phyloP scores from a whole-genome alignment of 306 rosid species.

The Elaeagnus macrophylla region DNA sequence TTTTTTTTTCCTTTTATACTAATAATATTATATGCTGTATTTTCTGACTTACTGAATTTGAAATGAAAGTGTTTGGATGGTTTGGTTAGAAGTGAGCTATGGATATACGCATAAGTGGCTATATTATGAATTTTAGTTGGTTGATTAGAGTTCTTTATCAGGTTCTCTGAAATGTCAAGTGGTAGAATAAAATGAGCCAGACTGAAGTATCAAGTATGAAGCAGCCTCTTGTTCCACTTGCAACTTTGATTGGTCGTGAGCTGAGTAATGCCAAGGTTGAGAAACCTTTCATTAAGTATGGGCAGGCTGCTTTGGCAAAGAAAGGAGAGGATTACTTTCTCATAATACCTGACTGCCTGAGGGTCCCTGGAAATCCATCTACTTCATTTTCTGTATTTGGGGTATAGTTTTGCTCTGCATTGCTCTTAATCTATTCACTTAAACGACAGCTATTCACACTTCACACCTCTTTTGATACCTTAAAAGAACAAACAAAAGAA shows the following conservation, averaged over 20 bases:
- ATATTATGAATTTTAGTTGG: slow-evolving; percentile 6
- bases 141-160: slow-evolving; percentile 18
- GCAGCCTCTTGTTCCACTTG: slow-evolving; percentile 70
- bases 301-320: slow-evolving; percentile 97
- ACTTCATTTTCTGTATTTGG: slow-evolving; percentile 83
- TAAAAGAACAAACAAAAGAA: neutral
- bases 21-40: no score
- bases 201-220: slow-evolving; percentile 48
- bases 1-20: no score
- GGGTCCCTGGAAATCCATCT: slow-evolving; percentile 64
- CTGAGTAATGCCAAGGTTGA: slow-evolving; percentile 65
- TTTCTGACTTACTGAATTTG: no score
- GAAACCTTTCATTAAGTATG: slow-evolving; percentile 75
- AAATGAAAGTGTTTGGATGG: neutral
- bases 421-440: slow-evolving; percentile 2
- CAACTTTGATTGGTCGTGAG: slow-evolving; percentile 90
- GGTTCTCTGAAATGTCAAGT: slow-evolving; percentile 31
- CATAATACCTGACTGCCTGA: slow-evolving; percentile 66
- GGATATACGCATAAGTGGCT: neutral
- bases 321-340: slow-evolving; percentile 96
- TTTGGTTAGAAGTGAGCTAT: neutral
- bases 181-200: slow-evolving; percentile 60
- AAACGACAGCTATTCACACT: neutral
- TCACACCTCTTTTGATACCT: neutral
- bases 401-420: slow-evolving; percentile 39